Conservation (phyloP, 2,329 filamentous ascomycete genomes). For the Penicillium capsulatum region DNA sequence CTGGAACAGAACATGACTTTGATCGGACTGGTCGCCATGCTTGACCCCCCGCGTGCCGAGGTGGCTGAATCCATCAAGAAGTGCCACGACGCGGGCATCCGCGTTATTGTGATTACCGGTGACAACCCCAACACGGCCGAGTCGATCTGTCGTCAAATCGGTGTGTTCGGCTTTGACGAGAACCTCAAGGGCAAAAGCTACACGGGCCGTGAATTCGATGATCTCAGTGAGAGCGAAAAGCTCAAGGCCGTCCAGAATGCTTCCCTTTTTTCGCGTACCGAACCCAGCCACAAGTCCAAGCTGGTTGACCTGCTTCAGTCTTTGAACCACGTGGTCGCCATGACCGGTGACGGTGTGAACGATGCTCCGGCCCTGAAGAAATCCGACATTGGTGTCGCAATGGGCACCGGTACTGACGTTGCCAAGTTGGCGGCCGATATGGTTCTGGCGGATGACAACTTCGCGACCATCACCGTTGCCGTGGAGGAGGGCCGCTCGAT, state of each 20-base stretch:
- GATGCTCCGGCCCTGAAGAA: constrained; percentile 97
- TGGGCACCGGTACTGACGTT: constrained; percentile 97
- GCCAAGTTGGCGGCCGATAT: constrained; percentile 96
- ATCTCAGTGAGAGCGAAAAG: constrained; percentile 72
- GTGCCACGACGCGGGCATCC: constrained; percentile 89
- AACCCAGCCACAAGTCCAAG: constrained; percentile 95
- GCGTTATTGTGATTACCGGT: constrained; percentile 95
- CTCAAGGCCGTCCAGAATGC: constrained; percentile 78
- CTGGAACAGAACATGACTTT: constrained; percentile 94
- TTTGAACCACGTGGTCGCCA: constrained; percentile 89
- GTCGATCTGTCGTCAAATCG: constrained; percentile 95
- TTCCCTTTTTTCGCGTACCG: constrained; percentile 91
- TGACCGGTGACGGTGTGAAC: constrained; percentile 99
- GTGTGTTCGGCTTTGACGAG: constrained; percentile 78
- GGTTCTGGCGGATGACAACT: constrained; percentile 98
- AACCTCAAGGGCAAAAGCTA: constrained; percentile 87
- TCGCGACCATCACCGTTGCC: constrained; percentile 92
- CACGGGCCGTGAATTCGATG: constrained; percentile 92
- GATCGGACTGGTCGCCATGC: constrained; percentile 89
- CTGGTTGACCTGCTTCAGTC: constrained; percentile 94
- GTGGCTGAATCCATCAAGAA: constrained; percentile 80
- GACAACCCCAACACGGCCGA: constrained; percentile 98
- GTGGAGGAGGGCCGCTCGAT: constrained; percentile 97
- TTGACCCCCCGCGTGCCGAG: constrained; percentile 92
- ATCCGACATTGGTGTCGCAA: constrained; percentile 96